These are phyloP conservation scores for Debaryomyces fabryi DNA, from an alignment of 1,139 yeast genomes.

Conservation along the genomic window DNA sequence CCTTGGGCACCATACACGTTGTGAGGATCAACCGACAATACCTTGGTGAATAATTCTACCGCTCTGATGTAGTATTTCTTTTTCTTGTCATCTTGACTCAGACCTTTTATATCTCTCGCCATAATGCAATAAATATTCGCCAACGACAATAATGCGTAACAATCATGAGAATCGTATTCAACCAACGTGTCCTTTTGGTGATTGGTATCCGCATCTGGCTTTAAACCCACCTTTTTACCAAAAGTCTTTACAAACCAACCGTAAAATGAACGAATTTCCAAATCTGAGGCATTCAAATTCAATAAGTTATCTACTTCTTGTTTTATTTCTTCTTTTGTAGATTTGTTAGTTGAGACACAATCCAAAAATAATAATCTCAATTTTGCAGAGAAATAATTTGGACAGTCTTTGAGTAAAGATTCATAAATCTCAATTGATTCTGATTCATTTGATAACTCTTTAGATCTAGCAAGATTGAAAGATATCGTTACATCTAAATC, in stretches of 20 bases:
- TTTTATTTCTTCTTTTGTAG: conserved; percentile 48
- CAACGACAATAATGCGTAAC: conserved; percentile 84
- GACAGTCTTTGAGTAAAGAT: conserved; percentile 57
- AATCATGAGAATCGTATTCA: conserved; percentile 82
- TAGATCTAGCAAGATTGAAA: conserved; percentile 66
- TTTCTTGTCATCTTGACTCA: conserved; percentile 62
- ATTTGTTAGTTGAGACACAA: conserved; percentile 31
- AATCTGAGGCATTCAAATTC: conserved; percentile 56
- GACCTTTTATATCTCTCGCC: conserved; percentile 73
- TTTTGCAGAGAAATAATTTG: conserved; percentile 76
- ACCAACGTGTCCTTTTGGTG: conserved; percentile 87
- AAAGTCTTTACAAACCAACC: conserved; percentile 82
- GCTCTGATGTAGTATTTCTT: conserved; percentile 84
- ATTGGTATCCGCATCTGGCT: conserved; percentile 66
- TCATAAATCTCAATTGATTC: conserved; percentile 58
- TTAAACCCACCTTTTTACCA: conserved; percentile 57
- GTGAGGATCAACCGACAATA: conserved; percentile 76
- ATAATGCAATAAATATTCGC: conserved; percentile 84
- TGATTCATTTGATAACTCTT: conserved; percentile 49
- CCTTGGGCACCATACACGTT: conserved; percentile 99
- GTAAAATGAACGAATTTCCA: conserved; percentile 87
- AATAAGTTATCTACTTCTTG: conserved; percentile 59
- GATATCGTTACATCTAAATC: conserved; percentile 51
- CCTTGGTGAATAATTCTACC: conserved; percentile 87
- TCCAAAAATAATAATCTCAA: conserved; percentile 67